A percentile compares a stretch with the other conserved stretches of the same genome.
These are phyloP conservation scores for Ceriops zippeliana DNA, from an alignment of 345 rosid genomes.

Conservation along the genomic window DNA sequence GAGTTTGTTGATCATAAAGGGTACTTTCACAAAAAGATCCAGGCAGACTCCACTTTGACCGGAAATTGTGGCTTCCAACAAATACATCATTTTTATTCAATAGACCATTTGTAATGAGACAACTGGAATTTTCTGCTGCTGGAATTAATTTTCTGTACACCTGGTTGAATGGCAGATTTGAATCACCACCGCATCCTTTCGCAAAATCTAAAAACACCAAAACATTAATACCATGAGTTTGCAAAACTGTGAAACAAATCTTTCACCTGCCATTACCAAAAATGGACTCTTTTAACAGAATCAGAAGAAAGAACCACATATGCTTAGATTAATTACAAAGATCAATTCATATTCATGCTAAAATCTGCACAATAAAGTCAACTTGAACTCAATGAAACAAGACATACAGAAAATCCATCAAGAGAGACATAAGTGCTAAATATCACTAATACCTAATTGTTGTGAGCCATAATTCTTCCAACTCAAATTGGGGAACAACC, in stretches of 20 bases:
- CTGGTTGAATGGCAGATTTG: constrained; percentile 17
- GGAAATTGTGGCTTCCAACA: constrained; percentile 22
- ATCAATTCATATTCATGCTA: no score
- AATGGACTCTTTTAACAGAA: neutral
- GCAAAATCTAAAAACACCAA: constrained; percentile 26
- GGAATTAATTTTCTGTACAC: constrained; percentile 22
- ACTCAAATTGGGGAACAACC: constrained; percentile 19
- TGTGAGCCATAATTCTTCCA: constrained; percentile 24
- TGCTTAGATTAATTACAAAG: no score
- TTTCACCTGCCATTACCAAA: neutral
- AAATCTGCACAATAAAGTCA: neutral
- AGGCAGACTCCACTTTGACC: constrained; percentile 14
- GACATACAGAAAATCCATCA: neutral
- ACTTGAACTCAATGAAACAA: neutral
- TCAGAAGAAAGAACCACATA: neutral
- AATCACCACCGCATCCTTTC: constrained; percentile 22
- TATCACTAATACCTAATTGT: constrained; percentile 32
- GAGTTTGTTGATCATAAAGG: constrained; percentile 16
- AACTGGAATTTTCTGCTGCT: constrained; percentile 26
- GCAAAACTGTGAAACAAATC: neutral
- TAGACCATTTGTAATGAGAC: constrained; percentile 20
- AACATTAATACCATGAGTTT: constrained; percentile 6
- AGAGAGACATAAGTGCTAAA: neutral
- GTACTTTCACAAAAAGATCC: constrained; percentile 12
- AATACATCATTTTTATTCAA: constrained; percentile 24